phyloP scores from a whole-genome alignment of 2,329 filamentous ascomycete species.

The Fusarium sp. region DNA sequence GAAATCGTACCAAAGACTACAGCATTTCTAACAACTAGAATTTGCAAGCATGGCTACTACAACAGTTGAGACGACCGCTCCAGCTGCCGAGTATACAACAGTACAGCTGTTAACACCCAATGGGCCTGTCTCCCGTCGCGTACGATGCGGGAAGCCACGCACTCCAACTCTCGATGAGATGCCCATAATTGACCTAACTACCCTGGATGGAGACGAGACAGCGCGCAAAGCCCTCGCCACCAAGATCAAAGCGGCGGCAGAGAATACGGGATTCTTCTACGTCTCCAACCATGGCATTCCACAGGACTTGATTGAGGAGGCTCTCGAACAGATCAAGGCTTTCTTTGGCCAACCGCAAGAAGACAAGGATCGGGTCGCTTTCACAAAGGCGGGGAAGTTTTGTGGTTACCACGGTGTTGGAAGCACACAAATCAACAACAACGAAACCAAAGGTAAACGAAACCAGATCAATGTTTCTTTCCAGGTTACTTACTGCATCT shows the following conservation, averaged over 20 bases:
- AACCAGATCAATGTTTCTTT: accelerated
- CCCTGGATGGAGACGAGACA: not conserved
- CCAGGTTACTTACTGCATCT: not conserved
- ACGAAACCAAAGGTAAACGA: slow-evolving; percentile 1
- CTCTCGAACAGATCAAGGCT: not conserved
- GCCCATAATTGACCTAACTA: slow-evolving; percentile 9
- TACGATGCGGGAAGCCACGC: slow-evolving; percentile 8
- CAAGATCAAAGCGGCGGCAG: not conserved
- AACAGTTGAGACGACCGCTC: not conserved
- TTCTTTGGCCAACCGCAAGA: not conserved
- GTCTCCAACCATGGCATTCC: not conserved
- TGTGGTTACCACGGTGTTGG: slow-evolving; percentile 14
- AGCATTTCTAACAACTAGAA: accelerated
- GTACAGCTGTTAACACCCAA: slow-evolving; percentile 10
- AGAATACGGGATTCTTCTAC: slow-evolving; percentile 6
- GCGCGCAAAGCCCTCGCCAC: not conserved
- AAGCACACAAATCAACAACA: slow-evolving; percentile 12
- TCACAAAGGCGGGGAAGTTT: slow-evolving; percentile 13
- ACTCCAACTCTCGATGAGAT: slow-evolving; percentile 7
- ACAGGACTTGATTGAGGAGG: not conserved
- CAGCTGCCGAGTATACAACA: not conserved
- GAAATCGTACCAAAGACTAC: accelerated
- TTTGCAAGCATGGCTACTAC: not conserved
- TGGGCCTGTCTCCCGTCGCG: slow-evolving; percentile 11
- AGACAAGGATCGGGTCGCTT: slow-evolving; percentile 2